A percentile compares a stretch with the other conserved stretches of the same genome.
Conservation (phyloP, 495 filamentous ascomycete species). For the Penicillium subrubescens region DNA sequence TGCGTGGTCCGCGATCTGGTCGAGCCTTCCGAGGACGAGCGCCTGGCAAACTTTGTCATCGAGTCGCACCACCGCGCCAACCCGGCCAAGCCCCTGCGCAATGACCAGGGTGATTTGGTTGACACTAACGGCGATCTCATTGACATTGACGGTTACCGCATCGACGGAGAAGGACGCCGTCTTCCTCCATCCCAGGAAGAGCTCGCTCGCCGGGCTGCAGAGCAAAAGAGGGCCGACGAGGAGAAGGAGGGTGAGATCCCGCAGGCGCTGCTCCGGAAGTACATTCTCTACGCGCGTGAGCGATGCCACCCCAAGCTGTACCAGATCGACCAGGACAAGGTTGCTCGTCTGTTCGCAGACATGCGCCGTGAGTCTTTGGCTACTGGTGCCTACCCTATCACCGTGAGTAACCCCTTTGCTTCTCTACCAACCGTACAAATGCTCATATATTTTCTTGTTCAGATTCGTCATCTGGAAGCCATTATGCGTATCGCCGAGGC, state of each 20-base stretch:
- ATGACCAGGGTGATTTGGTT: slow-evolving; percentile 60
- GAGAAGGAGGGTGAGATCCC: slow-evolving; percentile 79
- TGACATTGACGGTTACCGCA: slow-evolving; percentile 48
- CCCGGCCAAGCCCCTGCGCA: slow-evolving; percentile 60
- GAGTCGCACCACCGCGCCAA: slow-evolving; percentile 90
- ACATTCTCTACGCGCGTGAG: slow-evolving; percentile 94
- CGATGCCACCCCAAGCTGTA: slow-evolving; percentile 90
- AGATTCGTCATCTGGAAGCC: slow-evolving; percentile 97
- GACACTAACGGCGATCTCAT: slow-evolving; percentile 59
- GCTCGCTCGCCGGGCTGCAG: slow-evolving; percentile 35
- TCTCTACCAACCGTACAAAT: slow-evolving; percentile 6
- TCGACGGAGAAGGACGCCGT: slow-evolving; percentile 38
- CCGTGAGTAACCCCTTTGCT: slow-evolving; percentile 59
- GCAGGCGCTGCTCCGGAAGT: slow-evolving; percentile 92
- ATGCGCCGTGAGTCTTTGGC: slow-evolving; percentile 91
- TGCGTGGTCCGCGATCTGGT: slow-evolving; percentile 97
- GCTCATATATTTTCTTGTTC: neutral
- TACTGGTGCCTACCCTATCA: slow-evolving; percentile 96
- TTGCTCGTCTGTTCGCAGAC: slow-evolving; percentile 91
- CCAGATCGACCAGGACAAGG: slow-evolving; percentile 97
- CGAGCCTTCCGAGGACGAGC: slow-evolving; percentile 94
- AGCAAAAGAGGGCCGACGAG: slow-evolving; percentile 50
- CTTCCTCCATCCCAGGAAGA: slow-evolving; percentile 42
- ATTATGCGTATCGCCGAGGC: slow-evolving; percentile 92
- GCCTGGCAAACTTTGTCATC: slow-evolving; percentile 92